A percentile compares a stretch with the other conserved stretches of the same genome.
Conservation (phyloP, 2,329 filamentous ascomycete genomes). For the Epicoccum nigrum region DNA sequence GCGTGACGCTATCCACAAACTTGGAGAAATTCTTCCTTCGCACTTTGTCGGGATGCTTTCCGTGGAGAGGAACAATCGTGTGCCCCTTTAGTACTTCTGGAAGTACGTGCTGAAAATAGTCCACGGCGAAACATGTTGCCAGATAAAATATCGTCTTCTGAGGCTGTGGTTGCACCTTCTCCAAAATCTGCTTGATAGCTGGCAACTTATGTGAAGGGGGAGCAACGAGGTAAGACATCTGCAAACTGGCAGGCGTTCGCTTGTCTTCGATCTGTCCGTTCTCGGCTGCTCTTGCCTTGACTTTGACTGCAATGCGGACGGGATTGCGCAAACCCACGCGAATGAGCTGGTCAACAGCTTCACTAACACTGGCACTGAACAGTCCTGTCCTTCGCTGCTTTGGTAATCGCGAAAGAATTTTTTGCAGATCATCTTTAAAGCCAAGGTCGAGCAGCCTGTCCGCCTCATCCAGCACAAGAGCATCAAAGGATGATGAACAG, state of each 20-base stretch:
- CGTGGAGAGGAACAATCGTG: constrained; percentile 80
- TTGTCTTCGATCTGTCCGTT: constrained; percentile 76
- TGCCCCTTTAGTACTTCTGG: constrained; percentile 74
- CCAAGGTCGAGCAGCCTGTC: constrained; percentile 91
- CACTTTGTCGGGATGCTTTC: constrained; percentile 87
- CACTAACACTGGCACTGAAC: constrained; percentile 94
- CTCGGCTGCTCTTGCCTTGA: constrained; percentile 61
- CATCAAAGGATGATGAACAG: constrained; percentile 87
- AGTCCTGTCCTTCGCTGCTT: constrained; percentile 93
- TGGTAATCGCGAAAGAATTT: constrained; percentile 80
- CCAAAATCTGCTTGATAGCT: constrained; percentile 72
- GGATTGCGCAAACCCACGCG: constrained; percentile 91
- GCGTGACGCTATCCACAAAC: constrained; percentile 76
- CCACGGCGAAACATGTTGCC: constrained; percentile 91
- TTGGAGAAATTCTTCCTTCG: constrained; percentile 85
- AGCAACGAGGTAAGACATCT: constrained; percentile 82
- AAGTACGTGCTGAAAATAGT: constrained; percentile 87
- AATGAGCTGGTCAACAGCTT: constrained; percentile 92
- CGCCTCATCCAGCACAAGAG: constrained; percentile 91
- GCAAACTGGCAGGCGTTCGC: constrained; percentile 87
- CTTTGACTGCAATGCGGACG: constrained; percentile 91
- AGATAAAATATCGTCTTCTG: constrained; percentile 90
- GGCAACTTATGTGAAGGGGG: constrained; percentile 82
- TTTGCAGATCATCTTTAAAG: constrained; percentile 89
- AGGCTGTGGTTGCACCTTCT: constrained; percentile 72